Base-by-base conservation (phyloP, 768 basidiomycete genomes). In the Suillus discolor region DNA sequence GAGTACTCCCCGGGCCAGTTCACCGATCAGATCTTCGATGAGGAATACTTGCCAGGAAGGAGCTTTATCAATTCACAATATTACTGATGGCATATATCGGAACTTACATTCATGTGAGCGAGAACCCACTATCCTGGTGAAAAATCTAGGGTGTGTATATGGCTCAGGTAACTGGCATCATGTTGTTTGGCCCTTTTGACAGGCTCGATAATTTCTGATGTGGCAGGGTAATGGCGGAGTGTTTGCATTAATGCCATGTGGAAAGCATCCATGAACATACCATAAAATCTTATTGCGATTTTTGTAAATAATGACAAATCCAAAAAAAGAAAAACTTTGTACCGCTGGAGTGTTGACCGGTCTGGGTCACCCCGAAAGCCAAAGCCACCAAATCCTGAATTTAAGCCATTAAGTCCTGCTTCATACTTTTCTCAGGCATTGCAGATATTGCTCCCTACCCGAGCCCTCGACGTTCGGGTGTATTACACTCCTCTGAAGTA, bases 351-450 rank as follows among this genome's bases (percentile, higher is more conserved):
- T n/a, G n/a, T n/a, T n/a, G n/a, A n/a, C n/a, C n/a, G n/a, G n/a
- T n/a, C n/a, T n/a, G n/a, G n/a, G n/a, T n/a, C n/a, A n/a, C n/a
- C 80, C 79, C 71, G 64, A 45, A 73, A 72, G 65, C 65, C 70
- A 57, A 82, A 75, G 61, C 54, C 71, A 4, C 85, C 87, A 0
- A 90, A 89, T 71, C 83, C 88, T 0, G 83, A 84, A n/a, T 89
- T 87, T 68, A 71, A 88, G 0, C 94, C 96, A 0, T 84, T 97
- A 61, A 95, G 92, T 45, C 92, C 93, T 0, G 78, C 85, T 18
- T 81, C 81, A 1, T 97, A 85, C 81, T 98, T 97, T 73, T 77
- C 81, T 0, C 86, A 93, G 68, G 96, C 97, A 11, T 78, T 90
- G 3, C 89, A 94, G 71, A 89, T 98, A 51, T 75, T 83, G 0